These are phyloP conservation scores for Pseudogymnoascus sp. DNA, from an alignment of 2,329 filamentous ascomycete genomes.

Conservation along the genomic window DNA sequence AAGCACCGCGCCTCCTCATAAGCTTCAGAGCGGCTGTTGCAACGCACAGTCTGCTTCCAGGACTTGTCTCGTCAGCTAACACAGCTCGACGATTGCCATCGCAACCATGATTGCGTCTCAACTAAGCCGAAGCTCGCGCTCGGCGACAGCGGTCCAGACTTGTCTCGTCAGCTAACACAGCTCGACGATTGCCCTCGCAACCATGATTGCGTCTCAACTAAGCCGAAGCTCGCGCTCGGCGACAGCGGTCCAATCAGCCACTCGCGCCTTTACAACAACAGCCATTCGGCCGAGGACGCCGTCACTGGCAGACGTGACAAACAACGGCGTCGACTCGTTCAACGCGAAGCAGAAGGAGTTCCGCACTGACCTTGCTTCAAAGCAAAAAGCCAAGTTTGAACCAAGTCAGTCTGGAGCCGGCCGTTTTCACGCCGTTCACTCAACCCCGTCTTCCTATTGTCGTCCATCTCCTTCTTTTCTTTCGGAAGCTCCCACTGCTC, in stretches of 20 bases:
- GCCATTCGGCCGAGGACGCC: constrained; percentile 45
- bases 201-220: constrained; percentile 24
- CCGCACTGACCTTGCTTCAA: constrained; percentile 69
- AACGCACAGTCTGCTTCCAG: background rate
- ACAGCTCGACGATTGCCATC: constrained; percentile 15
- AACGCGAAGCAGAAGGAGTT: constrained; percentile 78
- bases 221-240: constrained; percentile 17
- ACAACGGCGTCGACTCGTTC: constrained; percentile 65
- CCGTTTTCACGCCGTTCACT: constrained; percentile 37
- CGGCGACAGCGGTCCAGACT: background rate
- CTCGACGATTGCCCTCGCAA: constrained; percentile 11
- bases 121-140: constrained; percentile 19
- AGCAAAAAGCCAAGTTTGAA: constrained; percentile 70
- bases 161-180: constrained; percentile 14
- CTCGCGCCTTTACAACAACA: constrained; percentile 47
- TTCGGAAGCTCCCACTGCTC: constrained; percentile 32
- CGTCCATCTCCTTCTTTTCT: constrained; percentile 29
- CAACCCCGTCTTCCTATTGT: constrained; percentile 34
- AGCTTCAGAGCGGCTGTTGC: background rate
- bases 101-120: constrained; percentile 24
- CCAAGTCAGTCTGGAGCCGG: constrained; percentile 60
- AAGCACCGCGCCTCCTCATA: background rate
- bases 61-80: background rate
- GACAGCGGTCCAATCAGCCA: background rate
- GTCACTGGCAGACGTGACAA: constrained; percentile 77